Conservation (phyloP, 2,329 filamentous ascomycete species). For the Reticulascus tulasneorum region DNA sequence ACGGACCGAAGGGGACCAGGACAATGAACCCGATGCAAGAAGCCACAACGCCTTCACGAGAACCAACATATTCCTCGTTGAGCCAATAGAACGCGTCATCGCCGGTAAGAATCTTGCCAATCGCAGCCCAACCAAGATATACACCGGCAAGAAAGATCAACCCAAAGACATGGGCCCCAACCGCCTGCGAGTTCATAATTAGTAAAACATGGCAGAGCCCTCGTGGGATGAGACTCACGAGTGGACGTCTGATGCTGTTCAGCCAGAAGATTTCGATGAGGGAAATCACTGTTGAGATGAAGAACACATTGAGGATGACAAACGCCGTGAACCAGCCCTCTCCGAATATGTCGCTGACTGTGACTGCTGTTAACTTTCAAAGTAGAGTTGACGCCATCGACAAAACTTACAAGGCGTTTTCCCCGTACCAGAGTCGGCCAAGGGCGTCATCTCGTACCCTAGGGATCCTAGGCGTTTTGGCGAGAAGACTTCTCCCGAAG, state of each 20-base stretch:
- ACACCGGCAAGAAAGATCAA: conserved; percentile 34
- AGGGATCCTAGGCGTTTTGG: conserved; percentile 1
- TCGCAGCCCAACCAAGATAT: conserved; percentile 47
- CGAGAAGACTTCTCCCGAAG: conserved; percentile 4
- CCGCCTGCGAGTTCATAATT: conserved; percentile 29
- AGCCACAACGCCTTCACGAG: conserved; percentile 38
- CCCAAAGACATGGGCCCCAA: conserved; percentile 38
- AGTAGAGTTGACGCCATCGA: background rate
- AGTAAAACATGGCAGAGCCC: conserved; percentile 9
- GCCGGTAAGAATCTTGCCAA: conserved; percentile 43
- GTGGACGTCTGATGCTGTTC: conserved; percentile 50
- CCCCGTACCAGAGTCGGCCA: conserved; percentile 5
- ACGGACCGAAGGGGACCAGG: conserved; percentile 42
- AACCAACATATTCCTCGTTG: conserved; percentile 38
- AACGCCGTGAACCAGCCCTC: conserved; percentile 45
- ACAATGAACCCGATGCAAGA: conserved; percentile 42
- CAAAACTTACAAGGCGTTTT: conserved; percentile 12
- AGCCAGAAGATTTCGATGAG: conserved; percentile 42
- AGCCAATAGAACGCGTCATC: conserved; percentile 49
- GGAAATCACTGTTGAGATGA: conserved; percentile 38
- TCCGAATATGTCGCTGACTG: conserved; percentile 45
- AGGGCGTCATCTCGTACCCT: conserved; percentile 18
- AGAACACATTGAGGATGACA: conserved; percentile 42
- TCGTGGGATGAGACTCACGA: conserved; percentile 28
- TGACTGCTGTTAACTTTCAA: conserved; percentile 1